phyloP scores from a whole-genome alignment of 2,329 filamentous ascomycete species.

The Nemania sp. region DNA sequence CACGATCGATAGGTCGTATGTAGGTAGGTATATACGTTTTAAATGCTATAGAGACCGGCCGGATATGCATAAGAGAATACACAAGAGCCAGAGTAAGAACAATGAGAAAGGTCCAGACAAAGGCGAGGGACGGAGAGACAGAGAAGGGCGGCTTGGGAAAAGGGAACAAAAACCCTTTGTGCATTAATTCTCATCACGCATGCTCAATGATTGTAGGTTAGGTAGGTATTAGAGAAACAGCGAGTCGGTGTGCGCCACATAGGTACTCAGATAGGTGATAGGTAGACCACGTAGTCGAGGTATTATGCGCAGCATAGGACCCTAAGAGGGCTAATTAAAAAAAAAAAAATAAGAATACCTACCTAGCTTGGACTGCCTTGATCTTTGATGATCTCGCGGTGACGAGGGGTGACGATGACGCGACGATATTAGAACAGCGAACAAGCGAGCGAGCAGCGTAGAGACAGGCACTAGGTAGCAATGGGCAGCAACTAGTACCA shows the following conservation, averaged over 20 bases:
- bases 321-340: background rate
- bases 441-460: conserved; percentile 19
- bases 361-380: background rate
- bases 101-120: conserved; percentile 3
- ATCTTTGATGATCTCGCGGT: conserved; percentile 29
- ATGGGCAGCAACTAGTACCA: background rate
- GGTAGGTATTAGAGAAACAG: no score
- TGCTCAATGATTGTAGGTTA: background rate
- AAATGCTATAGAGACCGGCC: background rate
- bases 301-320: background rate
- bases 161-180: conserved; percentile 19
- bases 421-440: conserved; percentile 26
- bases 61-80: background rate
- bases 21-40: background rate
- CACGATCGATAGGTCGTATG: background rate
- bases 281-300: no score
- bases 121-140: background rate
- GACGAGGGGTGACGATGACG: conserved; percentile 37
- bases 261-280: background rate
- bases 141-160: background rate
- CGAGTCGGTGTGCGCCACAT: background rate
- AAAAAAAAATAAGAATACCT: background rate
- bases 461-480: background rate
- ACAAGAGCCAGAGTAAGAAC: background rate
- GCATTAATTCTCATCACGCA: conserved; percentile 15